Percentiles rank a stretch among this genome's conserved stretches.
phyloP scores from a whole-genome alignment of 202 grass and related monocot genomes.

The Musa balbisiana region DNA sequence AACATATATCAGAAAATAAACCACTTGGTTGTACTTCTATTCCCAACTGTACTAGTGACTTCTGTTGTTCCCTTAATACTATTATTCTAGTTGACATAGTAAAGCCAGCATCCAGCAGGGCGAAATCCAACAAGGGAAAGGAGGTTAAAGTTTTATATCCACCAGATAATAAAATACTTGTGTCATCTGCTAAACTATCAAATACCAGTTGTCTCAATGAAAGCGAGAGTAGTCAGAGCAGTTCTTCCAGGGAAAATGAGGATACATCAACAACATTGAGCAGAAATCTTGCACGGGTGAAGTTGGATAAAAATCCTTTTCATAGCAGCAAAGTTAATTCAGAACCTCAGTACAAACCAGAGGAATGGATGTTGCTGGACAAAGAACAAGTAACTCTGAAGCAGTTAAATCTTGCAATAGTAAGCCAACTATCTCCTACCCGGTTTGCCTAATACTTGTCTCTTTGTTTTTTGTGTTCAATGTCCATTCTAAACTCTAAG shows the following conservation, averaged over 20 bases:
- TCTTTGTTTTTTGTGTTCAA: constrained; percentile 27
- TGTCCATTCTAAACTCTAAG: constrained; percentile 27
- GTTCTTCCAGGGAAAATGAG: constrained; percentile 30
- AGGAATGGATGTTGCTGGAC: constrained; percentile 69
- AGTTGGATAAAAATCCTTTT: constrained; percentile 43
- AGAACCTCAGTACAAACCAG: constrained; percentile 62
- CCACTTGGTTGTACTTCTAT: too few species aligned
- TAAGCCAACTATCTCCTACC: constrained; percentile 41
- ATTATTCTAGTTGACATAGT: constrained; percentile 26
- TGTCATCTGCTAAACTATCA: constrained; percentile 21
- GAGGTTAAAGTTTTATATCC: constrained; percentile 25
- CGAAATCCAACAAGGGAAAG: constrained; percentile 36
- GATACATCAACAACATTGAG: constrained; percentile 29
- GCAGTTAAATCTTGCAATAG: constrained; percentile 97
- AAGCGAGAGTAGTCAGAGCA: constrained; percentile 17
- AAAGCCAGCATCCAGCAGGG: constrained; percentile 23
- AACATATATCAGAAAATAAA: too few species aligned
- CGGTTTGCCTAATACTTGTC: constrained; percentile 1
- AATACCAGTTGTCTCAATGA: constrained; percentile 26
- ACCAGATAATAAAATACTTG: constrained; percentile 22
- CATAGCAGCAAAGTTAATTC: constrained; percentile 40
- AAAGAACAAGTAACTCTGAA: constrained; percentile 39
- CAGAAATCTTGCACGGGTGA: constrained; percentile 37
- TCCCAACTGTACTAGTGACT: background rate
- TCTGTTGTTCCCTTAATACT: constrained; percentile 6